Conservation (phyloP, 352 stramenopile genomes). For the Globisporangium cederbergense region DNA sequence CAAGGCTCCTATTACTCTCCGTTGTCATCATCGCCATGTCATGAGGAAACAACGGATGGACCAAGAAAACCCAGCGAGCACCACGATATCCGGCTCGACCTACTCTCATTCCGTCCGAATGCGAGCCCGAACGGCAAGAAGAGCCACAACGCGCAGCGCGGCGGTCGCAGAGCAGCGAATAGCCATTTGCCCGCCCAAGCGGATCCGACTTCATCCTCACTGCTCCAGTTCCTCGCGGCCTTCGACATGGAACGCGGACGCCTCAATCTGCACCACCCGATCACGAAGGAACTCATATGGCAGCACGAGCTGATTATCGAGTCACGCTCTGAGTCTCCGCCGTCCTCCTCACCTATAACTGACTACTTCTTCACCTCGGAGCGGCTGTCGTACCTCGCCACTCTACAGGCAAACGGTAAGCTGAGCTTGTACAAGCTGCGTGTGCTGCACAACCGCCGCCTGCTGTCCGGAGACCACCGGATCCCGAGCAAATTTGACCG, state of each 20-base stretch:
- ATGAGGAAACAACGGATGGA: not conserved
- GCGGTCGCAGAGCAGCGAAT: not conserved
- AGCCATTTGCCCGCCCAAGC: not conserved
- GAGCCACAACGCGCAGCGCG: not conserved
- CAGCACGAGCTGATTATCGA: constrained; percentile 8
- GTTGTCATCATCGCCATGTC: not conserved
- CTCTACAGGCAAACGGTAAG: constrained; percentile 1
- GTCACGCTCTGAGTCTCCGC: too few relatives aligned
- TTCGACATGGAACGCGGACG: constrained; percentile 2
- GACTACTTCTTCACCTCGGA: constrained; percentile 22
- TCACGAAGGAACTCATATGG: constrained; percentile 18
- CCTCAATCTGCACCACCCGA: constrained; percentile 12
- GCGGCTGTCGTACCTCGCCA: constrained; percentile 14
- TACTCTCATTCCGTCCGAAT: constrained; percentile 12
- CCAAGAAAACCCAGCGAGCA: not conserved
- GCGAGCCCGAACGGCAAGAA: constrained; percentile 11
- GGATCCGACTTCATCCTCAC: not conserved
- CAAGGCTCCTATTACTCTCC: constrained; percentile 6
- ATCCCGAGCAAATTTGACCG: constrained; percentile 1
- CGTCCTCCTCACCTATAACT: not conserved
- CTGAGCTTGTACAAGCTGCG: constrained; percentile 20
- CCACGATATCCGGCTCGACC: not conserved
- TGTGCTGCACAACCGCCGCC: constrained; percentile 17
- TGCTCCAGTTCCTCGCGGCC: constrained; percentile 13
- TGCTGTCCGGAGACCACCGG: constrained; percentile 17